Evolutionary conservation across 164 flowering plant genomes (phyloP).

Genomic region (Stephania japonica): DNA sequence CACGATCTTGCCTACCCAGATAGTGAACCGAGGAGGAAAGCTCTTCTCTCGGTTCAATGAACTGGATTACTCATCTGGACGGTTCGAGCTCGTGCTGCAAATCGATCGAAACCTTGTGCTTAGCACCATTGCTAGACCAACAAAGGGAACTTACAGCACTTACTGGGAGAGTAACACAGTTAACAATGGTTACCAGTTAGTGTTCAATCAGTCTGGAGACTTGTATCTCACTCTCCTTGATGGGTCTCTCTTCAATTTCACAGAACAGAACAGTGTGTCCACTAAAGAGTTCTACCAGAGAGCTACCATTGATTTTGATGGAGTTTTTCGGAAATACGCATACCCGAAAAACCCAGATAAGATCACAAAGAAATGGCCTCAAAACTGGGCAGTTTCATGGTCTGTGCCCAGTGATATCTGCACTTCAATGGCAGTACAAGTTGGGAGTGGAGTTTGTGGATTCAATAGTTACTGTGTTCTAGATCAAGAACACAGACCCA

Average conservation of each 20-base stretch:
- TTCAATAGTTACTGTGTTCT: slow-evolving; percentile 39
- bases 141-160: neutral
- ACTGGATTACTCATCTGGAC: slow-evolving; percentile 28
- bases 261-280: neutral
- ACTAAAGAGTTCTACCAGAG: slow-evolving; percentile 26
- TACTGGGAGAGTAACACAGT: slow-evolving; percentile 10
- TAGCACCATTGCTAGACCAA: slow-evolving; percentile 3
- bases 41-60: slow-evolving; percentile 21
- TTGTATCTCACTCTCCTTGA: slow-evolving; percentile 20
- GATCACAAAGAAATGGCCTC: slow-evolving; percentile 4
- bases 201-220: slow-evolving; percentile 32
- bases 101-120: slow-evolving; percentile 33
- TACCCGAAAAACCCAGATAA: slow-evolving; percentile 10
- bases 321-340: slow-evolving; percentile 35
- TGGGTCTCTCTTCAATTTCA: neutral
- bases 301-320: slow-evolving; percentile 39
- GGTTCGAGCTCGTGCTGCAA: slow-evolving; percentile 23
- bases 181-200: slow-evolving; percentile 19
- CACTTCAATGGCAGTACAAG: neutral
- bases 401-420: slow-evolving; percentile 30
- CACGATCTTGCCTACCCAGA: slow-evolving; percentile 41
- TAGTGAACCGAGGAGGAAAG: neutral
- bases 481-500: slow-evolving; percentile 19
- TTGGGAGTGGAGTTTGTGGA: slow-evolving; percentile 47
- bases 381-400: slow-evolving; percentile 18